Conservation (phyloP, 169 alveolate species). For the Neospora caninum region DNA sequence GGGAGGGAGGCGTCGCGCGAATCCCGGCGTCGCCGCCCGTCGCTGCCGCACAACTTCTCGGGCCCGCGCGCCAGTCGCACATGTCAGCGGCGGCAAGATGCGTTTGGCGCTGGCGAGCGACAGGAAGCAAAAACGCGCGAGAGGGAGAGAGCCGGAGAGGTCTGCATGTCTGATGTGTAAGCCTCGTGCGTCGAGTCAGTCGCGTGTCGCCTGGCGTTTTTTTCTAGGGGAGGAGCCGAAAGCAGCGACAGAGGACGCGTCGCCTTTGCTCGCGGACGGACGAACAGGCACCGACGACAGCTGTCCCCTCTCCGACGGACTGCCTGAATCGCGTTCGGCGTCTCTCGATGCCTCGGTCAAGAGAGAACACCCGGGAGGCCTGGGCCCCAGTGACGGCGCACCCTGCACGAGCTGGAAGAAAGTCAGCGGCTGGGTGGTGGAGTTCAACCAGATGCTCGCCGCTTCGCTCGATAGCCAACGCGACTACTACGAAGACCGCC, state of each 20-base stretch:
- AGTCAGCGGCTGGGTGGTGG: conserved; percentile 52
- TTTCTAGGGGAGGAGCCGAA: not conserved
- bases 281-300: too few relatives aligned
- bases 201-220: not conserved
- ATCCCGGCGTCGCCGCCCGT: too few relatives aligned
- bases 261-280: not conserved
- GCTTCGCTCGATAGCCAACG: conserved; percentile 54
- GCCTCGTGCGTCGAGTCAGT: too few relatives aligned
- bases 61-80: too few relatives aligned
- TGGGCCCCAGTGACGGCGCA: not conserved
- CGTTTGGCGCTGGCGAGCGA: too few relatives aligned
- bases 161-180: too few relatives aligned
- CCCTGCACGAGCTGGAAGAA: conserved; percentile 15
- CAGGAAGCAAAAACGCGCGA: too few relatives aligned
- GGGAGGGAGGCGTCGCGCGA: too few relatives aligned
- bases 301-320: not conserved
- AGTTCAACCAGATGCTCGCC: conserved; percentile 63
- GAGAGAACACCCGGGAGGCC: not conserved
- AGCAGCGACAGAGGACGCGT: not conserved
- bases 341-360: not conserved
- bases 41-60: too few relatives aligned
- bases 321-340: not conserved
- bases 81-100: too few relatives aligned
- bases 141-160: too few relatives aligned
- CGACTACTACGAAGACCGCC: conserved; percentile 26